Percentiles rank a stretch among this genome's conserved stretches.
phyloP scores from a whole-genome alignment of 1,139 yeast species.

The Sugiyamaella novakii region DNA sequence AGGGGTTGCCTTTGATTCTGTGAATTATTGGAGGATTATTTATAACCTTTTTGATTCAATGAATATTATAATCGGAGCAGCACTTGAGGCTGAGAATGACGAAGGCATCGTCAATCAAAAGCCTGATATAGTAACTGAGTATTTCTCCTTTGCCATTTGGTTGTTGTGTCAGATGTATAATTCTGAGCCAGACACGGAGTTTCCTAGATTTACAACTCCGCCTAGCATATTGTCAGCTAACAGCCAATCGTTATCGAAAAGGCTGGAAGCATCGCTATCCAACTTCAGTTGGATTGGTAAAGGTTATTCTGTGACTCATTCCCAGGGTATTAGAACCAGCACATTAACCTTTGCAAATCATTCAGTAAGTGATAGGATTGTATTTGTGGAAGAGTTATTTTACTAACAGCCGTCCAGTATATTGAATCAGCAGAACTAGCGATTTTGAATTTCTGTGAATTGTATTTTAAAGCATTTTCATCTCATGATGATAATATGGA shows the following conservation, averaged over 20 bases:
- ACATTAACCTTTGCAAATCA: slow-evolving; percentile 4
- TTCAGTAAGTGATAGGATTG: slow-evolving; percentile 7
- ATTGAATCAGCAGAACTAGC: slow-evolving; percentile 5
- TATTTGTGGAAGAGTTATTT: too few relatives aligned
- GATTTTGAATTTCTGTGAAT: slow-evolving; percentile 4
- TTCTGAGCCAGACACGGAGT: background rate
- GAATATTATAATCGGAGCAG: slow-evolving; percentile 2
- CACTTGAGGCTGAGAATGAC: background rate
- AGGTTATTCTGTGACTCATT: background rate
- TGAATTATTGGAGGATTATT: slow-evolving; percentile 11
- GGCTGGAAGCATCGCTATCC: background rate
- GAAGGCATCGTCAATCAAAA: background rate
- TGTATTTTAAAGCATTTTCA: slow-evolving; percentile 1
- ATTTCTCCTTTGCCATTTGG: slow-evolving; percentile 8
- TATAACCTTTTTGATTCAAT: slow-evolving; percentile 6
- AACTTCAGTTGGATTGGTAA: slow-evolving; percentile 11
- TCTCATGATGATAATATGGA: background rate
- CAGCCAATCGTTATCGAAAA: background rate
- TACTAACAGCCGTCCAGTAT: slow-evolving; percentile 13
- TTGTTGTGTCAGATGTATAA: slow-evolving; percentile 6
- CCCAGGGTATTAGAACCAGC: slow-evolving; percentile 6
- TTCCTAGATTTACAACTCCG: background rate
- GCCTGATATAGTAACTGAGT: background rate
- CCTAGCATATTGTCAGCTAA: background rate
- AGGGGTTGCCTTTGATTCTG: background rate